Conservation (phyloP, 2,329 filamentous ascomycete genomes). For the Arthrobotrys iridis region DNA sequence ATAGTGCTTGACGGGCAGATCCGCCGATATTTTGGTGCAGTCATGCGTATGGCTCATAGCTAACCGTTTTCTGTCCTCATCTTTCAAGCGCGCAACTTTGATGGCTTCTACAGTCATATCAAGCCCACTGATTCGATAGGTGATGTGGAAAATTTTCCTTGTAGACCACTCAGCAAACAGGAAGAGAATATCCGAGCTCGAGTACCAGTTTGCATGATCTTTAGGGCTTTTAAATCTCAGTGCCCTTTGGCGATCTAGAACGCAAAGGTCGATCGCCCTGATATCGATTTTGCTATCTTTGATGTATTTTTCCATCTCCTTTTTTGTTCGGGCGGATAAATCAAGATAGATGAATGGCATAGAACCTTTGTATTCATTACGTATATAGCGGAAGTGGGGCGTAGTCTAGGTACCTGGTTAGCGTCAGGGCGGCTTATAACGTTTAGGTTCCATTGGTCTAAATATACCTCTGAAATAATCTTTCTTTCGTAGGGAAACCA, state of each 20-base stretch:
- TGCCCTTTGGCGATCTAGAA: slow-evolving; percentile 13
- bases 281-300: slow-evolving; percentile 11
- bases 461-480: slow-evolving; percentile 24
- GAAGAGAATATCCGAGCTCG: slow-evolving; percentile 36
- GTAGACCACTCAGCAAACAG: slow-evolving; percentile 32
- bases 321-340: slow-evolving; percentile 5
- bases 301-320: slow-evolving; percentile 30
- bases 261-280: slow-evolving; percentile 12
- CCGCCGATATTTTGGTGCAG: slow-evolving; percentile 15
- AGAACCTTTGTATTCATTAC: slow-evolving; percentile 20
- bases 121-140: slow-evolving; percentile 27
- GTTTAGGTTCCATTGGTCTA: background rate
- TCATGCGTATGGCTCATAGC: slow-evolving; percentile 26
- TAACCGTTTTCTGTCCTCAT: slow-evolving; percentile 28
- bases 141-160: slow-evolving; percentile 23
- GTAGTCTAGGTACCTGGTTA: slow-evolving; percentile 3
- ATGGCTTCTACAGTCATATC: slow-evolving; percentile 10
- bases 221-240: slow-evolving; percentile 17
- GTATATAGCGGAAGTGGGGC: slow-evolving; percentile 24
- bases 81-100: slow-evolving; percentile 16
- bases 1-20: slow-evolving; percentile 44
- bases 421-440: background rate
- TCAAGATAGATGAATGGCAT: slow-evolving; percentile 32
- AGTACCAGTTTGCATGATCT: slow-evolving; percentile 43
- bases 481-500: slow-evolving; percentile 44